Base-by-base conservation (phyloP, 163 green algal genomes). In the Chlorella variabilis region DNA sequence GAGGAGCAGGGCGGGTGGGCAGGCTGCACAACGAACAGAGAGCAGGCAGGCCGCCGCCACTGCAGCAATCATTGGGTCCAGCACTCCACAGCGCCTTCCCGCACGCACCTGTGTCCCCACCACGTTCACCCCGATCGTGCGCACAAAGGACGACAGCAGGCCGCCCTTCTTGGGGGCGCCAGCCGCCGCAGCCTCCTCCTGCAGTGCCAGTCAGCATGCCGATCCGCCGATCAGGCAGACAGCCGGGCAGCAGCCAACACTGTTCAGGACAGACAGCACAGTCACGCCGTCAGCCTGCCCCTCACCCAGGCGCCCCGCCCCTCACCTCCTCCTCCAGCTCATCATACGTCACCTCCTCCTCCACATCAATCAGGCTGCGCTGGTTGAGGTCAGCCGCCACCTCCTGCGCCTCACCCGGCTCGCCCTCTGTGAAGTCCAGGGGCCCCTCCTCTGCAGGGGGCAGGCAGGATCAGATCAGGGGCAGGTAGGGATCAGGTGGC, bases 81-180 rank as follows among this genome's bases (percentile, higher is more conserved):
- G n/a, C n/a, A n/a, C n/a, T n/a, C n/a, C n/a, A n/a, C n/a, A n/a
- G n/a, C n/a, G n/a, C n/a, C n/a, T n/a, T n/a, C n/a, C n/a, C n/a
- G n/a, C n/a, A 4, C 70, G 2, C 33, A 67, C 71, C 34, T 80
- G 56, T 54, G 93, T 98, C 70, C 97, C 97, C 69, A 92, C 88
- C 51, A 99, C 90, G 63, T 88, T 95, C 77, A 97, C 88, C n/a
- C 90, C 85, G 3, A 98, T 80, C 77, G 79, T 91, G 81, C 85
- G 87, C 77, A 96, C 85, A 61, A 97, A 95, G 5, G 87, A 92
- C 4, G 87, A 89, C 80, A 98, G 87, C 69, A 97, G 56, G 71
- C 94, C 91, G 20, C 82, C 77, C n/a, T 70, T 78, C 45, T 82
- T 83, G 61, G 66, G 29, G 23, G 71, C 56, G 4, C 25, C 76